These are phyloP conservation scores for Lolium rigidum DNA, from an alignment of 176 grass and related monocot genomes.

Conservation along the genomic window DNA sequence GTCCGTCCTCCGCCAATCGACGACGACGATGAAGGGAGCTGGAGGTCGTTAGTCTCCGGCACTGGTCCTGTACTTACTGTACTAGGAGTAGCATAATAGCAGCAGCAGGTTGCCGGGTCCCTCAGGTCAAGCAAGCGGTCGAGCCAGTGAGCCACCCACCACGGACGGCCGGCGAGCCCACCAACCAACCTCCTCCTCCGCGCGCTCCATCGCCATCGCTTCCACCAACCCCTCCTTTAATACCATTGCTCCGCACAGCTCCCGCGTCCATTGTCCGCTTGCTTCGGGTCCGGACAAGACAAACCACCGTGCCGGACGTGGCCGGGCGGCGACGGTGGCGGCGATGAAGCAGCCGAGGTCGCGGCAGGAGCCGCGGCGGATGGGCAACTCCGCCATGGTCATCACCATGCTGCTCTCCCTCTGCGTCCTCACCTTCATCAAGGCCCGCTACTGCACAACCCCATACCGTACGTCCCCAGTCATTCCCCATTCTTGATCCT, in stretches of 20 bases:
- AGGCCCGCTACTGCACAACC: constrained; percentile 65
- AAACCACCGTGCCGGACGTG: background rate
- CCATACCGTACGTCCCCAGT: constrained; percentile 45
- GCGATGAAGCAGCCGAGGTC: constrained; percentile 52
- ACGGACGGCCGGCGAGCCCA: background rate
- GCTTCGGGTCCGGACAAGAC: constrained; percentile 3
- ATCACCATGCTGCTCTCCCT: constrained; percentile 69
- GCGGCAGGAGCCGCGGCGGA: constrained; percentile 50
- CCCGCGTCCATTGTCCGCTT: background rate
- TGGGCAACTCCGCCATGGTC: constrained; percentile 62
- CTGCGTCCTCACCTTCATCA: constrained; percentile 72
- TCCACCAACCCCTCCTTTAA: constrained; percentile 33
- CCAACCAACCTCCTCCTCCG: constrained; percentile 41
- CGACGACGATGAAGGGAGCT: background rate
- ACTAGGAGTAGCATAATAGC: constrained; percentile 1
- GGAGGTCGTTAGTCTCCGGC: background rate
- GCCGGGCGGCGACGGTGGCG: background rate
- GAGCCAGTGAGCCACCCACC: constrained; percentile 25
- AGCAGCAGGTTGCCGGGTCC: constrained; percentile 5
- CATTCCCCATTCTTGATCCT: background rate
- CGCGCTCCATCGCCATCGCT: constrained; percentile 29
- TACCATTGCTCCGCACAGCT: background rate
- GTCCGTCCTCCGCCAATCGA: background rate
- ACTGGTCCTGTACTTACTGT: background rate
- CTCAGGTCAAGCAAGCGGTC: background rate